These are phyloP conservation scores for Paraphoma chrysanthemicola DNA, from an alignment of 2,329 filamentous ascomycete species.

Conservation along the genomic window DNA sequence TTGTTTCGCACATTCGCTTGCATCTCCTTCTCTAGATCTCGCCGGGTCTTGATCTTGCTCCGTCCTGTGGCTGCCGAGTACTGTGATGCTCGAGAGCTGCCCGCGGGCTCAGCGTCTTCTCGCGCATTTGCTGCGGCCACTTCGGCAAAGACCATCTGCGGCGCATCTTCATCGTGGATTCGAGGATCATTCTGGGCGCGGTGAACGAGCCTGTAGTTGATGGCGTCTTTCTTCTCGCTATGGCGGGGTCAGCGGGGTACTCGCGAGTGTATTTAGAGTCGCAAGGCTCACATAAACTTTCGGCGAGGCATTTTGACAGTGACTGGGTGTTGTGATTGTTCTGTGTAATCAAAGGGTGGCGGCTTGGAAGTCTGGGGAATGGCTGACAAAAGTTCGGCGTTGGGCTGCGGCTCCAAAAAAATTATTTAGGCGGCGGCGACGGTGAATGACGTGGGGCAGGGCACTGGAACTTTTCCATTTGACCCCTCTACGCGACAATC, in stretches of 20 bases:
- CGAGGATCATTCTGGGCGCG: constrained; percentile 96
- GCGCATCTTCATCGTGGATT: constrained; percentile 89
- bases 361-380: constrained; percentile 30
- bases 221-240: constrained; percentile 88
- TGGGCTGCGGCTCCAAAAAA: constrained; percentile 54
- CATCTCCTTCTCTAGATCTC: constrained; percentile 78
- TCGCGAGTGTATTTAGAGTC: background rate
- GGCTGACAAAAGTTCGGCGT: constrained; percentile 40
- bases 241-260: constrained; percentile 42
- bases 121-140: constrained; percentile 52
- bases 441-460: constrained; percentile 63
- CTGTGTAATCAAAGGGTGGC: constrained; percentile 9
- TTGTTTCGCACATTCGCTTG: constrained; percentile 78
- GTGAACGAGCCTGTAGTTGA: constrained; percentile 93
- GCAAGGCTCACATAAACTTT: constrained; percentile 71
- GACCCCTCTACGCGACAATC: constrained; percentile 22
- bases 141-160: constrained; percentile 88
- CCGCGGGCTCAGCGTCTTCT: constrained; percentile 45
- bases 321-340: background rate
- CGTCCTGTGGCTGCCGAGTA: constrained; percentile 52
- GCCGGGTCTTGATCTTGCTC: constrained; percentile 69
- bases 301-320: constrained; percentile 70
- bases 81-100: constrained; percentile 54
- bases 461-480: constrained; percentile 23
- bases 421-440: constrained; percentile 62